Percentiles rank a stretch among this genome's conserved stretches.
Conservation (phyloP, 2,329 filamentous ascomycete species). For the Immersiporthe knoxdaviesiana region DNA sequence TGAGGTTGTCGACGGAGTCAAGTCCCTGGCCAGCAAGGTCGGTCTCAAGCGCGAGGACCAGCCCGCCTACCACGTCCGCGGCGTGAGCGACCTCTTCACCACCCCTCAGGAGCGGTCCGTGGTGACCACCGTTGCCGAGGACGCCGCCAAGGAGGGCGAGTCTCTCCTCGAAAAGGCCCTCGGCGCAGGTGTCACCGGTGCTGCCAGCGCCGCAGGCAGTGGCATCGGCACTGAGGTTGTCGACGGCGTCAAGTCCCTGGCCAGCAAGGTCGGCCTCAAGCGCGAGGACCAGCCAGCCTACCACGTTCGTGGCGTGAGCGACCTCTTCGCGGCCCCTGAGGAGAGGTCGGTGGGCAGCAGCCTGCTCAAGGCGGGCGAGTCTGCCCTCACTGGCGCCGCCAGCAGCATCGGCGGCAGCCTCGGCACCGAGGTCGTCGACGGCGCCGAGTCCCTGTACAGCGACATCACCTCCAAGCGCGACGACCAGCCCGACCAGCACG, state of each 20-base stretch:
- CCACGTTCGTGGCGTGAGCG: background rate
- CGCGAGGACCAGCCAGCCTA: slow-evolving; percentile 1
- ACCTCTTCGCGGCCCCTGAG: slow-evolving; percentile 1
- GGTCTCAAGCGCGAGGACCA: slow-evolving; percentile 7
- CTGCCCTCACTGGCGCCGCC: background rate
- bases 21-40: slow-evolving; percentile 7
- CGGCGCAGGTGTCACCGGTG: background rate
- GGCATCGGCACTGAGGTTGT: slow-evolving; percentile 5
- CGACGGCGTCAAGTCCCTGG: slow-evolving; percentile 6
- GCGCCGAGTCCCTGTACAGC: background rate
- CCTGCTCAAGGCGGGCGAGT: background rate
- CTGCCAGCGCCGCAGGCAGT: background rate
- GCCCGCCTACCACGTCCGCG: slow-evolving; percentile 4
- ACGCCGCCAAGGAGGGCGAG: background rate
- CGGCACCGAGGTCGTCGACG: slow-evolving; percentile 2
- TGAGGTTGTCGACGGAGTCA: slow-evolving; percentile 5
- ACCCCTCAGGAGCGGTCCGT: background rate
- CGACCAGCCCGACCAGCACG: background rate
- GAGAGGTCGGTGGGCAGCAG: background rate
- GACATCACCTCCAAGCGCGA: slow-evolving; percentile 3
- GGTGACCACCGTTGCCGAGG: background rate
- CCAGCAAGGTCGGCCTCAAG: slow-evolving; percentile 3
- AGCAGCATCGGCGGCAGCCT: background rate
- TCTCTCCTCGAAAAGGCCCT: background rate
- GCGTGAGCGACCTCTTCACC: background rate